Evolutionary conservation across 805 yeast species (phyloP).

Genomic region (Hemisphaericaspora nanyangensis): DNA sequence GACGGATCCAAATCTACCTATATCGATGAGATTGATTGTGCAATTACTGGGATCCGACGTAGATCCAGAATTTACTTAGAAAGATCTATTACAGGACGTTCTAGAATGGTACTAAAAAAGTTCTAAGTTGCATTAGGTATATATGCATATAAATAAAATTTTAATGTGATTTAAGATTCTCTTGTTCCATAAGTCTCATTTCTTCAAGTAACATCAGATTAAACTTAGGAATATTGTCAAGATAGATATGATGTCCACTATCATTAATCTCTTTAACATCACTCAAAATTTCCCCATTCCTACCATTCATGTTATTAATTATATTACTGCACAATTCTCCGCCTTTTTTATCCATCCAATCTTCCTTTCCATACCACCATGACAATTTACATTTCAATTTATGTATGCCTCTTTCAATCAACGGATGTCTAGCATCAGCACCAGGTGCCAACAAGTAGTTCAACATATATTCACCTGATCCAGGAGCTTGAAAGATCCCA

Average conservation of each 20-base stretch:
- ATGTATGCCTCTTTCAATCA: slow-evolving; percentile 47
- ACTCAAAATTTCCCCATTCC: slow-evolving; percentile 16
- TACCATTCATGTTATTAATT: slow-evolving; percentile 19
- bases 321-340: slow-evolving; percentile 39
- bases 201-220: slow-evolving; percentile 49
- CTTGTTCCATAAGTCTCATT: slow-evolving; percentile 35
- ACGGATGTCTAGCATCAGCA: slow-evolving; percentile 79
- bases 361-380: slow-evolving; percentile 85
- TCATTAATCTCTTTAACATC: slow-evolving; percentile 42
- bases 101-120: too few relatives aligned
- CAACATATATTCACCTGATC: slow-evolving; percentile 91
- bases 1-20: slow-evolving; percentile 51
- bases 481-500: slow-evolving; percentile 77
- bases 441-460: slow-evolving; percentile 86
- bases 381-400: slow-evolving; percentile 55
- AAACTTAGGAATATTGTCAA: slow-evolving; percentile 59
- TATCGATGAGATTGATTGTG: slow-evolving; percentile 29
- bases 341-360: slow-evolving; percentile 57
- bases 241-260: slow-evolving; percentile 77
- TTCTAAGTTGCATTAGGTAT: too few relatives aligned
- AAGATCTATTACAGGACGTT: too few relatives aligned
- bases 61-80: slow-evolving; percentile 17
- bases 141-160: neutral
- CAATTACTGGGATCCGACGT: slow-evolving; percentile 21
- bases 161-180: neutral